Base-by-base conservation (phyloP, 192 early-diverging fungal species). In the Spinellus fusiger region DNA sequence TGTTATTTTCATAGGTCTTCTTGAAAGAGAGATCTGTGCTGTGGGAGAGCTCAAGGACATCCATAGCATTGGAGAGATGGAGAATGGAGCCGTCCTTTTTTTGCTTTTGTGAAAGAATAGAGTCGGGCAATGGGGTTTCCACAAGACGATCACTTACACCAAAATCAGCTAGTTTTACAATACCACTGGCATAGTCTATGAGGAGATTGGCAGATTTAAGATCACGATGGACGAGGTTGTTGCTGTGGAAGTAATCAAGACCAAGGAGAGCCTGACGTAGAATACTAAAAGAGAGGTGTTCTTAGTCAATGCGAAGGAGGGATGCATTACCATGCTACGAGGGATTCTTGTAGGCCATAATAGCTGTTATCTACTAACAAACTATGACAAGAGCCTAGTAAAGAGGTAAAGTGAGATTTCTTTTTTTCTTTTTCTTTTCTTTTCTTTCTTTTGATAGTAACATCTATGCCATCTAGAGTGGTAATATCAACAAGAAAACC, bases 161-260 rank as follows among this genome's bases (percentile, higher is more conserved):
- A 66, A 88, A 88, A 69, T 88, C 85, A 8, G 80, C 84, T 31
- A 88, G 61, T 52, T 82, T 79, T 0, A 87, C 81, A 10, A 78
- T 55, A 1, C 86, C 86, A 35, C 82, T 65, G 28, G 34, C 77
- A 9, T 66, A 71, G 56, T 84, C 79, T 35, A 88, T 69, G 33
- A 88, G 68, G 38, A 87, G 50, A 64, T 88, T 88, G 16, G 83
- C 85, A 3, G 84, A 83, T 65, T 88, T 88, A 35, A 88, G 74
- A 57, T 88, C 86, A 4, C 86, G 78, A 64, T 88, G 86, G 40
- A 88, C 83, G 28, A 87, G 48, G 9, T 76, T 81, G 57, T 81
- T 80, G 28, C 69, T 63, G 70, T 88, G 86, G 27, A 88, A 69
- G 62, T 88, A 88, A 8, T 82, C 84, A 13, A 88, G 54, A 0